Evolutionary conservation across 2,329 filamentous ascomycete species (phyloP).

Genomic region (Emergomyces orientalis): DNA sequence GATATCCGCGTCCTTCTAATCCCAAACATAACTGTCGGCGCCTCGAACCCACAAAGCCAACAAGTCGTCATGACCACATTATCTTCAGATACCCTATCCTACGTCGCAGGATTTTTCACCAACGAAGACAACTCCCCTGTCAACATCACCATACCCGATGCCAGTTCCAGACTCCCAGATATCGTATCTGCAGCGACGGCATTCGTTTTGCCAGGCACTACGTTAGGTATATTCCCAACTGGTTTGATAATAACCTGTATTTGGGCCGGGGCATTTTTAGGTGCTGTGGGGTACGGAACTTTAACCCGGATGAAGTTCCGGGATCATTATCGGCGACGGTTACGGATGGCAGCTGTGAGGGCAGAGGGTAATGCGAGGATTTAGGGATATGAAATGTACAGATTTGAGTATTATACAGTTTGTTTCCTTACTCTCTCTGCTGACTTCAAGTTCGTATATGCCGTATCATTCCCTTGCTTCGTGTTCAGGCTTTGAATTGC

Average conservation of each 20-base stretch:
- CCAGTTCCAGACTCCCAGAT: slow-evolving; percentile 17
- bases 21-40: slow-evolving; percentile 25
- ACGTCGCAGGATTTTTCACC: slow-evolving; percentile 27
- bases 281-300: slow-evolving; percentile 27
- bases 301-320: slow-evolving; percentile 26
- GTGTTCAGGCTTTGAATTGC: no score
- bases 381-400: not conserved
- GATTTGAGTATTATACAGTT: not conserved
- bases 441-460: no score
- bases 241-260: slow-evolving; percentile 26
- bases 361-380: slow-evolving; percentile 1
- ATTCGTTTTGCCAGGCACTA: slow-evolving; percentile 27
- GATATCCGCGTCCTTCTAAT: slow-evolving; percentile 27
- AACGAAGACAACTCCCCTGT: slow-evolving; percentile 17
- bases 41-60: slow-evolving; percentile 12
- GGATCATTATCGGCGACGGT: slow-evolving; percentile 24
- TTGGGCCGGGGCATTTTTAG: slow-evolving; percentile 27
- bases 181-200: slow-evolving; percentile 19
- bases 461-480: no score
- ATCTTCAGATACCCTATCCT: slow-evolving; percentile 29
- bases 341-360: slow-evolving; percentile 10
- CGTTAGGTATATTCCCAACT: slow-evolving; percentile 24
- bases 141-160: slow-evolving; percentile 21
- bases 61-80: slow-evolving; percentile 21
- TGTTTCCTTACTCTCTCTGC: not conserved